These are phyloP conservation scores for Craspedostauros australis DNA, from an alignment of 108 stramenopile genomes.

Conservation along the genomic window DNA sequence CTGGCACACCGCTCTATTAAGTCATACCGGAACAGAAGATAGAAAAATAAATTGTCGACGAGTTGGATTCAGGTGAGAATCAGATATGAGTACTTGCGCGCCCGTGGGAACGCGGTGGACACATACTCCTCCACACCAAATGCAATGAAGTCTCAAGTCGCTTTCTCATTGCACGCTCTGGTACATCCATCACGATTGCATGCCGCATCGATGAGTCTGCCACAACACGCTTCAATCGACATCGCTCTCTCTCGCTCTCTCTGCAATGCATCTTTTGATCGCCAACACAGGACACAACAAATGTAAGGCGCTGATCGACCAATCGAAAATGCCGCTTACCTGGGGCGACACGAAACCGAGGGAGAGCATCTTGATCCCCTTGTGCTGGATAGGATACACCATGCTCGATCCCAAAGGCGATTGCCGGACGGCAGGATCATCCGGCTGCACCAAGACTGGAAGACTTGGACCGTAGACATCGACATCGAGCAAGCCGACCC, in stretches of 20 bases:
- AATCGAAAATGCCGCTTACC: too few relatives aligned
- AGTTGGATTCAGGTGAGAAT: not conserved
- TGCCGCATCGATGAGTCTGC: not conserved
- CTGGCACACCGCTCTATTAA: slow-evolving; percentile 74
- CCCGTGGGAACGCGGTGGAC: not conserved
- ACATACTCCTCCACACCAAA: too few relatives aligned
- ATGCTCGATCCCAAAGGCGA: slow-evolving; percentile 61
- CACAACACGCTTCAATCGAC: too few relatives aligned
- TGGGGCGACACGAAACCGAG: slow-evolving; percentile 80
- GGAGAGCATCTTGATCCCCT: slow-evolving; percentile 80
- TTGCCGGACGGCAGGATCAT: slow-evolving; percentile 63
- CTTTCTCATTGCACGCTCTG: too few relatives aligned
- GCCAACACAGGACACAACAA: too few relatives aligned
- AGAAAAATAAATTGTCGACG: not conserved
- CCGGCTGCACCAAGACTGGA: slow-evolving; percentile 74
- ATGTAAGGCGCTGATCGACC: too few relatives aligned
- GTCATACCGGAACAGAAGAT: slow-evolving; percentile 6
- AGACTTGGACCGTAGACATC: slow-evolving; percentile 97
- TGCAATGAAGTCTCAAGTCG: too few relatives aligned
- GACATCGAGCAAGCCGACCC: slow-evolving; percentile 95
- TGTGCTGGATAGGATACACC: slow-evolving; percentile 80
- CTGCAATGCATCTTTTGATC: too few relatives aligned
- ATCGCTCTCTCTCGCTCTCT: too few relatives aligned
- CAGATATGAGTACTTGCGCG: not conserved
- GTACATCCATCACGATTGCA: not conserved